Evolutionary conservation across 495 filamentous ascomycete species (phyloP), one percentile per base, ranked within the genome.

Genomic region (Melanomma pulvis-pyrius): DNA sequence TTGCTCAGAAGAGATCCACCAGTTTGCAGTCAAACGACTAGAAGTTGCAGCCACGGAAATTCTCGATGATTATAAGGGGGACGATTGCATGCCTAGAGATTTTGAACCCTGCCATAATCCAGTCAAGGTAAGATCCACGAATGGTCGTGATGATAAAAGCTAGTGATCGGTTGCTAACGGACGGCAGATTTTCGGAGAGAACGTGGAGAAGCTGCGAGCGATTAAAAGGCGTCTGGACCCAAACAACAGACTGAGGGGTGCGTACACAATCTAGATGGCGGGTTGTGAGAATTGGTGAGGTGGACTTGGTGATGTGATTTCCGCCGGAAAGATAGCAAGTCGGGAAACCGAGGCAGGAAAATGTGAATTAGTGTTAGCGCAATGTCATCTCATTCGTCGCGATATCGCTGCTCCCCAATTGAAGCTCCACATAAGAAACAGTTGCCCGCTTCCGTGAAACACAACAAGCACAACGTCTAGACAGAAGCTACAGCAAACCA

Each of bases 121-220:
- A 26, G 56, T 47, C 21, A 22, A 70, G 57, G 61, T 65, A 61
- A 26, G 39, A 21, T 44, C 55, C n/a, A 9, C n/a, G 36, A 44
- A 1, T 53, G 54, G 25, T 24, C 5, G 28, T 30, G 22, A 32
- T 9, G 4, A 19, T 44, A 25, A 59, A 67, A 29, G 61, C 60
- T 13, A 44, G 51, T n/a, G n/a, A n/a, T n/a, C n/a, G n/a, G 4
- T 46, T 59, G 19, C 71, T 75, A 24, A 58, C 68, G 57, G 32
- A 15, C 61, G 15, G 30, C 59, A 71, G 59, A 68, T 76, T 36
- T 76, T 73, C 65, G 73, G 73, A 9, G 68, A 68, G 63, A 74
- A 76, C 29, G 68, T 58, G 17, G 63, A 68, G 15, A 73, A 54
- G 55, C 34, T 76, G 71, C 61, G 39, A 51, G 58, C 32, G 28